These are phyloP conservation scores for Petasospora fabianii DNA, from an alignment of 1,139 yeast genomes.

Conservation along the genomic window DNA sequence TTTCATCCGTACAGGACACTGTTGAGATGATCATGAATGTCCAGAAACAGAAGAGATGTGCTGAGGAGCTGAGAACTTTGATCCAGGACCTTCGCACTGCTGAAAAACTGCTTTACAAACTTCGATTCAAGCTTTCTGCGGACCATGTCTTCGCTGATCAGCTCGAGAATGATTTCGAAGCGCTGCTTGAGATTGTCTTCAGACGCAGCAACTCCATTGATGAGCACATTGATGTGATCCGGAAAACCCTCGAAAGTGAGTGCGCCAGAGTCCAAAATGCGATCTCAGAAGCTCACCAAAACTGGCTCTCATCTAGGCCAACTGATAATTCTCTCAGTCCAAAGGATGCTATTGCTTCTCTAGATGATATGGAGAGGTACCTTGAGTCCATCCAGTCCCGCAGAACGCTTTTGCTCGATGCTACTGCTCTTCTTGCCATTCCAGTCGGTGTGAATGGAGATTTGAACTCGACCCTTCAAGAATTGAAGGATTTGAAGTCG, in stretches of 20 bases:
- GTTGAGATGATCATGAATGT: conserved; percentile 36
- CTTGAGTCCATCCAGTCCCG: conserved; percentile 26
- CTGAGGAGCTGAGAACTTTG: conserved; percentile 5
- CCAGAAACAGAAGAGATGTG: conserved; percentile 31
- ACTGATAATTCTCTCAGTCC: conserved; percentile 45
- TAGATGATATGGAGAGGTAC: conserved; percentile 42
- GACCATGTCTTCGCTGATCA: conserved; percentile 68
- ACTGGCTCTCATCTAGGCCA: conserved; percentile 54
- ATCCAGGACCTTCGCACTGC: conserved; percentile 35
- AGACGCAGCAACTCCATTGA: conserved; percentile 40
- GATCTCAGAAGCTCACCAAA: conserved; percentile 29
- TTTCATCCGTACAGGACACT: conserved; percentile 35
- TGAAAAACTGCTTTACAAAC: conserved; percentile 43
- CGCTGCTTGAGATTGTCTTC: conserved; percentile 41
- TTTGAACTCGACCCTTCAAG: conserved; percentile 39
- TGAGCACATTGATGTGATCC: conserved; percentile 40
- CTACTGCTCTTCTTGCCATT: conserved; percentile 42
- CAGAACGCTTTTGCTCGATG: conserved; percentile 34
- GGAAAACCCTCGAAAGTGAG: conserved; percentile 42
- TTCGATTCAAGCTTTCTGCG: conserved; percentile 45
- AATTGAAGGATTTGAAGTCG: conserved; percentile 51
- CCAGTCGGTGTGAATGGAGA: conserved; percentile 33
- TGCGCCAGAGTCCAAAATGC: conserved; percentile 37
- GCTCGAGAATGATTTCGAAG: conserved; percentile 46
- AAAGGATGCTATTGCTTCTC: conserved; percentile 43